Conservation (phyloP, 2,329 filamentous ascomycete genomes). For the Penicillium griseofulvum region DNA sequence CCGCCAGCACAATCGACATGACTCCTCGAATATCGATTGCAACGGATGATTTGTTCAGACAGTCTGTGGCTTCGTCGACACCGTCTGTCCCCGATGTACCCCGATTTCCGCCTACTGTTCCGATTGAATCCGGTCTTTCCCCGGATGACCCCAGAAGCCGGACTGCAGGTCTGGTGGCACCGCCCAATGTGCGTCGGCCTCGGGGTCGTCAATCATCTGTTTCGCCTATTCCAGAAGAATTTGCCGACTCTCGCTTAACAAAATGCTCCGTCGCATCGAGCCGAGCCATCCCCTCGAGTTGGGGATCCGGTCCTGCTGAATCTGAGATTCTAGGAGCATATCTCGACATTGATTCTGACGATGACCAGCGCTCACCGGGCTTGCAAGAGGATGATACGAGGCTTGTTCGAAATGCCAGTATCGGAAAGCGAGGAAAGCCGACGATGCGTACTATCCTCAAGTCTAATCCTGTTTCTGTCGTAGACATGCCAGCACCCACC, state of each 20-base stretch:
- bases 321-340: slow-evolving; percentile 47
- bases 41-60: slow-evolving; percentile 30
- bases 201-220: slow-evolving; percentile 63
- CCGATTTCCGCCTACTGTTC: slow-evolving; percentile 18
- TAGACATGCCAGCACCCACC: slow-evolving; percentile 9
- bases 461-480: slow-evolving; percentile 21
- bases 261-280: slow-evolving; percentile 66
- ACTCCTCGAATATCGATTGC: slow-evolving; percentile 27
- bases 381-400: slow-evolving; percentile 23
- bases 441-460: slow-evolving; percentile 43
- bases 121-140: slow-evolving; percentile 20
- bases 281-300: slow-evolving; percentile 67
- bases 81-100: slow-evolving; percentile 33
- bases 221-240: slow-evolving; percentile 74
- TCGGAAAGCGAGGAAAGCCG: slow-evolving; percentile 43
- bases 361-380: slow-evolving; percentile 14
- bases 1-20: slow-evolving; percentile 23
- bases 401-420: slow-evolving; percentile 43
- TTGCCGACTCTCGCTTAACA: slow-evolving; percentile 50
- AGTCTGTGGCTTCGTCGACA: slow-evolving; percentile 29
- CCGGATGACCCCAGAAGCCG: slow-evolving; percentile 26
- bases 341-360: slow-evolving; percentile 30
- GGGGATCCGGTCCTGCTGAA: slow-evolving; percentile 53
- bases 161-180: slow-evolving; percentile 31
- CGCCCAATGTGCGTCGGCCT: slow-evolving; percentile 29